These are phyloP conservation scores for Claviceps capensis DNA, from an alignment of 2,329 filamentous ascomycete species.

Conservation along the genomic window DNA sequence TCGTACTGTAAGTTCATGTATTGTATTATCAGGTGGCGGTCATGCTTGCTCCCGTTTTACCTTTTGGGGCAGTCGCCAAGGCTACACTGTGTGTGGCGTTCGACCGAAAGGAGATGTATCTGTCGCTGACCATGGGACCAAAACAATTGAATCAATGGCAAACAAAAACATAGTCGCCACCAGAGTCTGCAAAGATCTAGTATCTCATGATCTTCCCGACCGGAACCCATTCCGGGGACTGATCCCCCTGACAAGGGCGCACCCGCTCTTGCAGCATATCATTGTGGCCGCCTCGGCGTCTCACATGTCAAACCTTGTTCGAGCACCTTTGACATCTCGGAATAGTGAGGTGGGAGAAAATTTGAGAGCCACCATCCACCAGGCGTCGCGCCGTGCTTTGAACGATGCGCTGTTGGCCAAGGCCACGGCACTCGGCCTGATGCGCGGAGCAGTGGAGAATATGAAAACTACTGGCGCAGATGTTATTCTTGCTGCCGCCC, in stretches of 20 bases:
- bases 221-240: slow-evolving; percentile 33
- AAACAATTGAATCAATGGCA: neutral
- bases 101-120: neutral
- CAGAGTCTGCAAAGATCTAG: slow-evolving; percentile 39
- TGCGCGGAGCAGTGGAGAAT: slow-evolving; percentile 25
- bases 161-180: slow-evolving; percentile 25
- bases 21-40: neutral
- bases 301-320: slow-evolving; percentile 31
- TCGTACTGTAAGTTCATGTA: slow-evolving; percentile 23
- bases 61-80: too few relatives aligned
- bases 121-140: neutral
- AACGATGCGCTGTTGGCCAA: slow-evolving; percentile 32
- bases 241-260: slow-evolving; percentile 25
- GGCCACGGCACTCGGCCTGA: slow-evolving; percentile 28
- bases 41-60: neutral
- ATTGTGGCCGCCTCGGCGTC: slow-evolving; percentile 34
- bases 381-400: slow-evolving; percentile 17
- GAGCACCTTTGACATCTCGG: slow-evolving; percentile 14
- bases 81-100: slow-evolving; percentile 3
- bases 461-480: slow-evolving; percentile 24
- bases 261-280: slow-evolving; percentile 31
- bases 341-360: neutral
- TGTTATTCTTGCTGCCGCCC: slow-evolving; percentile 29
- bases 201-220: slow-evolving; percentile 29
- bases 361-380: slow-evolving; percentile 5